Evolutionary conservation across 164 flowering plant species (phyloP).

Genomic region (Piper betle): DNA sequence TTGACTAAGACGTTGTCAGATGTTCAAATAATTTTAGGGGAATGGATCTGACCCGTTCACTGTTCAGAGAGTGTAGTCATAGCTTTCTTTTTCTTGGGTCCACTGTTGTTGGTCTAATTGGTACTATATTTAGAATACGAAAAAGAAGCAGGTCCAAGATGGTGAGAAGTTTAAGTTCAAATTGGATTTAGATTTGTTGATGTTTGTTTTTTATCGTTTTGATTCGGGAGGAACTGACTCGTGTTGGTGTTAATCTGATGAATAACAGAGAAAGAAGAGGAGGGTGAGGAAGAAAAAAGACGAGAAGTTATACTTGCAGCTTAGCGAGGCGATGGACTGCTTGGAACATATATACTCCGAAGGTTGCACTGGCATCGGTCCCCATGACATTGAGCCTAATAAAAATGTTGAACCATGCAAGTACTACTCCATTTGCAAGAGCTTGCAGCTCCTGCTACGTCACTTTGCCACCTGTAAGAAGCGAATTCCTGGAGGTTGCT

Average conservation of each 20-base stretch:
- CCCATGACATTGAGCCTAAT: conserved; percentile 31
- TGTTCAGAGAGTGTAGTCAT: too few species aligned
- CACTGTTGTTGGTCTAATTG: too few species aligned
- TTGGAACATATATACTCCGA: conserved; percentile 80
- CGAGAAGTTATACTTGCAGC: conserved; percentile 46
- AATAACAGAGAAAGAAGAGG: conserved; percentile 44
- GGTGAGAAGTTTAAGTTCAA: too few species aligned
- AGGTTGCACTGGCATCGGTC: conserved; percentile 82
- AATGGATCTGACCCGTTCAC: too few species aligned
- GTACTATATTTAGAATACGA: too few species aligned
- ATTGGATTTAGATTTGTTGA: too few species aligned
- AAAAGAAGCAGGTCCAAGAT: too few species aligned
- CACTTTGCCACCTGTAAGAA: conserved; percentile 70
- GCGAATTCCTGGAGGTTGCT: conserved; percentile 59
- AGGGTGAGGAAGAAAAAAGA: conserved; percentile 31
- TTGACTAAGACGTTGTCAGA: too few species aligned
- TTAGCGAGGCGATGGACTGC: conserved; percentile 91
- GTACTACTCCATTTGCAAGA: conserved; percentile 54
- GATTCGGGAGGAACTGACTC: neutral
- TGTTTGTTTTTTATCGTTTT: too few species aligned
- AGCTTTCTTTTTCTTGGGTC: too few species aligned
- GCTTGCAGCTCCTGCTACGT: conserved; percentile 52
- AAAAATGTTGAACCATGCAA: conserved; percentile 42
- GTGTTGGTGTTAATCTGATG: neutral
- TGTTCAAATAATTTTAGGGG: too few species aligned